Evolutionary conservation across 345 rosid species (phyloP).

Genomic region (Eucalyptus marginata): DNA sequence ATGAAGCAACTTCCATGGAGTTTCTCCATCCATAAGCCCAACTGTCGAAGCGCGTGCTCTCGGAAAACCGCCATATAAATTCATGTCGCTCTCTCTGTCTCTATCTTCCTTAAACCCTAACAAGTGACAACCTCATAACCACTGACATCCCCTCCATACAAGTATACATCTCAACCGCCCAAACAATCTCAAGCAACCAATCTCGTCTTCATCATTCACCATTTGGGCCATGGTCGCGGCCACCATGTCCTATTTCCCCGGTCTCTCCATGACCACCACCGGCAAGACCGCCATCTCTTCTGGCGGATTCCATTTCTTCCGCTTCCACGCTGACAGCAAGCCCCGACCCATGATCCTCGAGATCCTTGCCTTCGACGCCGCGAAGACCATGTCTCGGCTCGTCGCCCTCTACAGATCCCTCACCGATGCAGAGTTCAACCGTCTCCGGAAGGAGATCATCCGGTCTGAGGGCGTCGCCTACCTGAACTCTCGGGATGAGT

Average conservation of each 20-base stretch:
- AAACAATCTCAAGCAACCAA: background rate
- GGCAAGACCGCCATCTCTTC: background rate
- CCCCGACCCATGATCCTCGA: slow-evolving; percentile 7
- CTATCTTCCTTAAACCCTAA: background rate
- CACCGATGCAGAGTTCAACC: slow-evolving; percentile 9
- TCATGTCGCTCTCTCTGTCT: background rate
- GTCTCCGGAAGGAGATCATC: slow-evolving; percentile 7
- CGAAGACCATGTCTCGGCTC: slow-evolving; percentile 38
- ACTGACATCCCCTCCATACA: background rate
- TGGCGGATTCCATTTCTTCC: background rate
- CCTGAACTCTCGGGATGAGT: slow-evolving; percentile 23
- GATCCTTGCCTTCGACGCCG: slow-evolving; percentile 36
- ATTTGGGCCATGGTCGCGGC: background rate
- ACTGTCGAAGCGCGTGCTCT: background rate
- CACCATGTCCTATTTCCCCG: slow-evolving; percentile 6
- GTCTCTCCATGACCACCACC: background rate
- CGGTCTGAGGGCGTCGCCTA: slow-evolving; percentile 22
- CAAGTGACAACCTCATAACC: background rate
- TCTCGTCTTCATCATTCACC: background rate
- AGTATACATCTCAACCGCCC: background rate
- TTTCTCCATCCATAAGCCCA: background rate
- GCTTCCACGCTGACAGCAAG: background rate
- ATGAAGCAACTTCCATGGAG: background rate
- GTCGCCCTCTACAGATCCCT: slow-evolving; percentile 18
- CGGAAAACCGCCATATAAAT: background rate